These are phyloP conservation scores for Poa annua DNA, from an alignment of 176 grass and related monocot species.

Conservation along the genomic window DNA sequence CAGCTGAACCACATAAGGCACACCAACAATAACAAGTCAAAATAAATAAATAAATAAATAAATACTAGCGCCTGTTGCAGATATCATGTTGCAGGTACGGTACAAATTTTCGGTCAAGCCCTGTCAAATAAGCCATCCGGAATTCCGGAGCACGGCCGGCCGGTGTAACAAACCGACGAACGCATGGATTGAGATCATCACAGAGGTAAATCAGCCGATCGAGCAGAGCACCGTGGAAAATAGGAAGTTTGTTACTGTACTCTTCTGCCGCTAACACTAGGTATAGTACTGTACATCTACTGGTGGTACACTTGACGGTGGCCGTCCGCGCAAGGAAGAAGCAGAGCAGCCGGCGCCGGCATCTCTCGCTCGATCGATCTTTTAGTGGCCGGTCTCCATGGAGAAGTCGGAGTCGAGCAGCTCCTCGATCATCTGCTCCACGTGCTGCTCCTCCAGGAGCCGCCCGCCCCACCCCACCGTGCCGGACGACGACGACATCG, in stretches of 20 bases:
- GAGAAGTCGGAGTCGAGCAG: conserved; percentile 86
- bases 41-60: too few species aligned
- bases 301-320: too few species aligned
- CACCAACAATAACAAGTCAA: too few species aligned
- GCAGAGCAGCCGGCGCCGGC: not conserved
- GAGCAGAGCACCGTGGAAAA: not conserved
- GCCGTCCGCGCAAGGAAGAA: not conserved
- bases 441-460: conserved; percentile 77
- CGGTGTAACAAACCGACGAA: too few species aligned
- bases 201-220: too few species aligned
- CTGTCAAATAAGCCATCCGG: not conserved
- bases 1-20: too few species aligned
- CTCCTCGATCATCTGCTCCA: conserved; percentile 97
- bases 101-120: not conserved
- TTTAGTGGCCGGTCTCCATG: conserved; percentile 79
- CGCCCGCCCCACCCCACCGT: conserved; percentile 34
- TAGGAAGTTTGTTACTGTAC: not conserved
- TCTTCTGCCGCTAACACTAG: conserved; percentile 6
- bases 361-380: not conserved
- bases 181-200: not conserved
- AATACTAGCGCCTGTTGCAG: too few species aligned
- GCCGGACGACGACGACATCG: not conserved
- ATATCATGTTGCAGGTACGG: too few species aligned
- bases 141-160: too few species aligned
- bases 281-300: conserved; percentile 33